Percentiles rank a stretch among this genome's conserved stretches.
These are phyloP conservation scores for Colletotrichum endophyticum DNA, from an alignment of 2,329 filamentous ascomycete genomes.

Conservation along the genomic window DNA sequence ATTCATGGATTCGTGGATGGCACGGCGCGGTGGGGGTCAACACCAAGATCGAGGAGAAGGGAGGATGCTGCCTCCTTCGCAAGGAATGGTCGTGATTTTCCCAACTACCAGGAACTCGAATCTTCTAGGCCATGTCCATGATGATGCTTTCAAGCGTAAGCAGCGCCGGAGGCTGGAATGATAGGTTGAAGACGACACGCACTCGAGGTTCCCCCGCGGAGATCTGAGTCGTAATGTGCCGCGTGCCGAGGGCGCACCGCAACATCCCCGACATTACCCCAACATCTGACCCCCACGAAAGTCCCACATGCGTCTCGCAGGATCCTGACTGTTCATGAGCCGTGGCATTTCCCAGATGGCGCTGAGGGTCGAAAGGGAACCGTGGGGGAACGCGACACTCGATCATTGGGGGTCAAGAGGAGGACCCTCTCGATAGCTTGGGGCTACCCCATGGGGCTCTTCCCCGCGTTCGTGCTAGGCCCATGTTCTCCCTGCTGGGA, in stretches of 20 bases:
- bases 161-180: neutral
- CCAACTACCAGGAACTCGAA: neutral
- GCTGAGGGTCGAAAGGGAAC: neutral
- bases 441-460: constrained; percentile 12
- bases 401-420: neutral
- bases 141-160: neutral
- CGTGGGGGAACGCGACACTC: neutral
- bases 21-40: neutral
- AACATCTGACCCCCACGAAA: constrained; percentile 12
- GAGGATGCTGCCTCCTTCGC: neutral
- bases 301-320: neutral
- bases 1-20: neutral
- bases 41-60: neutral
- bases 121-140: neutral
- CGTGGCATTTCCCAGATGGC: no score
- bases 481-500: neutral
- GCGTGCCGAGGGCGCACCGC: neutral
- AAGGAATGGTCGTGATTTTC: neutral
- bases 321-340: neutral
- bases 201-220: neutral
- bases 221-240: neutral
- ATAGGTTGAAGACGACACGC: neutral
- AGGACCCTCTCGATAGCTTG: neutral
- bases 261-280: neutral
- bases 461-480: neutral